Percentiles rank a stretch among this genome's conserved stretches.
Conservation (phyloP, 2,329 filamentous ascomycete genomes). For the Phialophora expanda region DNA sequence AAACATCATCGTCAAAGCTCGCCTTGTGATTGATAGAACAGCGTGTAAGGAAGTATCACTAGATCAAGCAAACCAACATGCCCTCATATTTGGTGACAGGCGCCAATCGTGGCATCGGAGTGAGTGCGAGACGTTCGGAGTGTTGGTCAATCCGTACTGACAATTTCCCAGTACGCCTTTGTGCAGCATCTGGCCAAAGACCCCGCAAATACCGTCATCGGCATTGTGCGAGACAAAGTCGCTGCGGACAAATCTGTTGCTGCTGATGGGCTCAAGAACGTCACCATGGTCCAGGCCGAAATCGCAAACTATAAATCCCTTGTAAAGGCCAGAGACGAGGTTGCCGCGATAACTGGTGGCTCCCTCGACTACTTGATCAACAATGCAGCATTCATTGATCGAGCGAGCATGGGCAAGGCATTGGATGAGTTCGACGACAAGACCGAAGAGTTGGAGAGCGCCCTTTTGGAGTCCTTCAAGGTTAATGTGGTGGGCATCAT, state of each 20-base stretch:
- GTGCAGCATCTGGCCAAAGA: constrained; percentile 54
- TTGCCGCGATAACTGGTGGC: constrained; percentile 36
- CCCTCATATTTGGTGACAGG: constrained; percentile 41
- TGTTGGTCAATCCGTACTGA: background rate
- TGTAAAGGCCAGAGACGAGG: constrained; percentile 41
- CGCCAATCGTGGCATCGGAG: constrained; percentile 39
- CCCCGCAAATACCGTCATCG: constrained; percentile 54
- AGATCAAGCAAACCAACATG: constrained; percentile 22
- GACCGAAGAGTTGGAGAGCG: constrained; percentile 46
- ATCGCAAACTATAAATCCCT: constrained; percentile 50
- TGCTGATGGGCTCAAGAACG: constrained; percentile 50
- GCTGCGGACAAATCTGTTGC: constrained; percentile 53
- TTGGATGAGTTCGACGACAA: constrained; percentile 47
- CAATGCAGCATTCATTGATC: constrained; percentile 53
- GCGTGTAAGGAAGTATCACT: background rate
- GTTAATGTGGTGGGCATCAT: constrained; percentile 61
- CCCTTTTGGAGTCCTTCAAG: constrained; percentile 46
- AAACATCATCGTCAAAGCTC: background rate
- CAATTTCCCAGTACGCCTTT: constrained; percentile 50
- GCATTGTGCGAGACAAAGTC: constrained; percentile 56
- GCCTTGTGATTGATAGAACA: background rate
- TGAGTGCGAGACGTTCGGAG: background rate
- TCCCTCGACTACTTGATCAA: constrained; percentile 59
- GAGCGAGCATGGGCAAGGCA: constrained; percentile 41
- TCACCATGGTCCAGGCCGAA: constrained; percentile 56